Percentiles rank a stretch among this genome's conserved stretches.
Evolutionary conservation across 257 asterid genomes (phyloP).

Genomic region (Plantago major): DNA sequence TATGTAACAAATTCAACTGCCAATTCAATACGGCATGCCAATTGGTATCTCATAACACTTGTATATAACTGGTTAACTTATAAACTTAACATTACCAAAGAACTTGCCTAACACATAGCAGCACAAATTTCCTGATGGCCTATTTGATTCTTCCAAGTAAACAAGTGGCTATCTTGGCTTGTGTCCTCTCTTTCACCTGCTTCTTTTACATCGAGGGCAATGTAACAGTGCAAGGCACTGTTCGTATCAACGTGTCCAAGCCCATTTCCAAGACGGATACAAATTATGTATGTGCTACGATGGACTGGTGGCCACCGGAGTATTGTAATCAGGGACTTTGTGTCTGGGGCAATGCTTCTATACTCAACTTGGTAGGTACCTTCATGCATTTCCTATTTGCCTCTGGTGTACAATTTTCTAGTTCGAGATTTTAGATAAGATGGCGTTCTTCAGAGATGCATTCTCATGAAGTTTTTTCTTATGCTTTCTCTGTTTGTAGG

Average conservation of each 20-base stretch:
- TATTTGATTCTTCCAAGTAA: conserved; percentile 3
- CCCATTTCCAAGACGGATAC: conserved; percentile 52
- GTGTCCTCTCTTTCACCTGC: conserved; percentile 22
- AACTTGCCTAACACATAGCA: too few species aligned
- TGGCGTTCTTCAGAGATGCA: not conserved
- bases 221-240: conserved; percentile 31
- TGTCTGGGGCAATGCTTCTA: conserved; percentile 74
- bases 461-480: conserved; percentile 1
- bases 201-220: conserved; percentile 22
- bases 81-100: too few species aligned
- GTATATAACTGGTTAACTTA: too few species aligned
- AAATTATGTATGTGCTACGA: conserved; percentile 72
- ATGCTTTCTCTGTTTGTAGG: conserved; percentile 43
- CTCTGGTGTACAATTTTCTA: not conserved
- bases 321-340: conserved; percentile 84
- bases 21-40: too few species aligned
- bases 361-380: conserved; percentile 59
- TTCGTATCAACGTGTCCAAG: conserved; percentile 40
- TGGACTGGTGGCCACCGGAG: conserved; percentile 96
- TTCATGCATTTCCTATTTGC: not conserved
- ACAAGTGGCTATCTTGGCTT: conserved; percentile 24
- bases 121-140: not conserved
- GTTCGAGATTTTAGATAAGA: not conserved
- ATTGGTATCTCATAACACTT: too few species aligned
- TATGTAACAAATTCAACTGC: too few species aligned